A percentile compares a stretch with the other conserved stretches of the same genome.
Evolutionary conservation across 495 filamentous ascomycete genomes (phyloP).

Genomic region (Ascobolus immersus): DNA sequence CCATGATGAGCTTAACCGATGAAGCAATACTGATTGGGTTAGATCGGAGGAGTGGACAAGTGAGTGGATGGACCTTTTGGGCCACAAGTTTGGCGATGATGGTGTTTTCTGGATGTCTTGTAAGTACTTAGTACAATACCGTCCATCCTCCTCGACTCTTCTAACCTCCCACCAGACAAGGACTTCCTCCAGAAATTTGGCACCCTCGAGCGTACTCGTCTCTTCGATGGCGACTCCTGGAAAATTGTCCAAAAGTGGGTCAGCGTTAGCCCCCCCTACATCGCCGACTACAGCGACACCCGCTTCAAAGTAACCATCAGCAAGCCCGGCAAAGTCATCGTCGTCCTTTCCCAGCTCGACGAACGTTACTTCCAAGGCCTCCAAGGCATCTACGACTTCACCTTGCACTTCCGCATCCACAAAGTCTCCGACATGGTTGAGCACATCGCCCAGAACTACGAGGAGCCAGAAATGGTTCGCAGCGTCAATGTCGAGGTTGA

Average conservation of each 20-base stretch:
- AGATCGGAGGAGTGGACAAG: slow-evolving; percentile 79
- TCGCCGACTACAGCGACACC: slow-evolving; percentile 56
- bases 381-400: slow-evolving; percentile 54
- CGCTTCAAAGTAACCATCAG: slow-evolving; percentile 49
- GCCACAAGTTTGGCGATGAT: slow-evolving; percentile 72
- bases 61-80: slow-evolving; percentile 56
- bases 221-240: slow-evolving; percentile 71
- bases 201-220: slow-evolving; percentile 61
- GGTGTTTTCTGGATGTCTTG: slow-evolving; percentile 39
- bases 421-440: slow-evolving; percentile 55
- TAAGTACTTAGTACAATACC: slow-evolving; percentile 14
- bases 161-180: slow-evolving; percentile 27
- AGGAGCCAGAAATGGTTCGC: slow-evolving; percentile 42
- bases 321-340: slow-evolving; percentile 41
- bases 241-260: slow-evolving; percentile 56
- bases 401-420: slow-evolving; percentile 57
- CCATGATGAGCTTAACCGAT: slow-evolving; percentile 1
- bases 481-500: slow-evolving; percentile 62
- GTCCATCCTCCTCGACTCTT: background rate
- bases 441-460: slow-evolving; percentile 60
- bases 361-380: slow-evolving; percentile 65
- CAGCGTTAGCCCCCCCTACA: slow-evolving; percentile 61
- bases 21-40: slow-evolving; percentile 27
- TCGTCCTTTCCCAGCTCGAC: slow-evolving; percentile 66
- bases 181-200: slow-evolving; percentile 67